Base-by-base conservation (phyloP, 768 basidiomycete genomes). In the Boletus speciosus region DNA sequence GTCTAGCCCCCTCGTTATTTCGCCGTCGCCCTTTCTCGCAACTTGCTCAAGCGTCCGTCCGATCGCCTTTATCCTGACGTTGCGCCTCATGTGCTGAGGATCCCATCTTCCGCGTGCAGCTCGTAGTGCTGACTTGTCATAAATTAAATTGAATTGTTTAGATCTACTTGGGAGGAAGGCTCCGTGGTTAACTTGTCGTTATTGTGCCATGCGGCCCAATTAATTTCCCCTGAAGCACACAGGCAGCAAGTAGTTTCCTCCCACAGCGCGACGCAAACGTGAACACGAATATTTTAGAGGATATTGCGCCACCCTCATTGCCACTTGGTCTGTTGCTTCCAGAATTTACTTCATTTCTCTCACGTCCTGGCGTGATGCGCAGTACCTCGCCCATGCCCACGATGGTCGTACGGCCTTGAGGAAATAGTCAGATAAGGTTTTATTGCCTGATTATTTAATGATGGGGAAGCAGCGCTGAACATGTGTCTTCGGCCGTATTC, bases 351-450 rank as follows among this genome's bases (percentile, higher is more conserved):
- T 38, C 44, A 37, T 51, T 66, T 58, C 51, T 65, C 63, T 52
- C 61, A 66, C 64, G 57, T 60, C 35, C 34, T 29, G 43, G 52
- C 43, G 15, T 67, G 47, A 47, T 52, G 46, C 37, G 48, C 46
- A 54, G 47, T 51, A 44, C 55, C 53, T 58, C 41, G 42, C 46
- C 41, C 41, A 47, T 58, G 52, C 48, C 57, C 60, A 60, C 51
- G 62, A 52, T 57, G 61, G 37, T 53, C 51, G 38, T 46, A 50
- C 39, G 15, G 25, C 48, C 34, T 54, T 36, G 54, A 57, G 43
- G 52, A 42, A 53, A 39, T 39, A 41, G 41, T 58, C 56, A 56
- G 49, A 61, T 59, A 61, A 63, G 59, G 61, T 55, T 62, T 61
- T 55, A 63, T 56, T 55, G 27, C 39, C 40, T 34, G 21, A 50